These are phyloP conservation scores for Pythium oligandrum DNA, from an alignment of 352 stramenopile species.

Conservation along the genomic window DNA sequence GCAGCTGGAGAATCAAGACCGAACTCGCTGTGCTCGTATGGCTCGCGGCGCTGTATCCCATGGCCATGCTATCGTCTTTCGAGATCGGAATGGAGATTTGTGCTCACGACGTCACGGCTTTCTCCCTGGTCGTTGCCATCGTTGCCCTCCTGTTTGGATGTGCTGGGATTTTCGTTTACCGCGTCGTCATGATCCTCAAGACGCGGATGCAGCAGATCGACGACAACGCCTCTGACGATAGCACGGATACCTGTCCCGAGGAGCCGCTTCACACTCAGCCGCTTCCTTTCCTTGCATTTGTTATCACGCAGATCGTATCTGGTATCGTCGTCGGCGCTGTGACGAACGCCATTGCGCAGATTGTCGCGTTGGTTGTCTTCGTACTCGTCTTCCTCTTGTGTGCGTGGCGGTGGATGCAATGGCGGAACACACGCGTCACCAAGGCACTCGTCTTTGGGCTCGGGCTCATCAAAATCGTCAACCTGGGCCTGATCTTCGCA, in stretches of 20 bases:
- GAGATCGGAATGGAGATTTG: constrained; percentile 16
- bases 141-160: not conserved
- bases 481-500: constrained; percentile 2
- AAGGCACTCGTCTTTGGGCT: not conserved
- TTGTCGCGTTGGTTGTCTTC: not conserved
- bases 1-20: not conserved
- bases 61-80: constrained; percentile 15
- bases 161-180: not conserved
- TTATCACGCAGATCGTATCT: not conserved
- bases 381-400: not conserved
- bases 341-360: not conserved
- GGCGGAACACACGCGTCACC: constrained; percentile 3
- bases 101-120: not conserved
- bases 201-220: no score
- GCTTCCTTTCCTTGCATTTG: not conserved
- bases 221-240: no score
- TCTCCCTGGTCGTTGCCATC: not conserved
- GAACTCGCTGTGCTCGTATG: constrained; percentile 10
- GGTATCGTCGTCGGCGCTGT: not conserved
- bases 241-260: no score
- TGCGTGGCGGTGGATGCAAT: constrained; percentile 1
- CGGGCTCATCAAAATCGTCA: not conserved
- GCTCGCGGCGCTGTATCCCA: constrained; percentile 13
- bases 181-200: not conserved
- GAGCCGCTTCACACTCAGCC: not conserved